Conservation (phyloP, 257 asterid species). For the Dorcoceras hygrometricum region DNA sequence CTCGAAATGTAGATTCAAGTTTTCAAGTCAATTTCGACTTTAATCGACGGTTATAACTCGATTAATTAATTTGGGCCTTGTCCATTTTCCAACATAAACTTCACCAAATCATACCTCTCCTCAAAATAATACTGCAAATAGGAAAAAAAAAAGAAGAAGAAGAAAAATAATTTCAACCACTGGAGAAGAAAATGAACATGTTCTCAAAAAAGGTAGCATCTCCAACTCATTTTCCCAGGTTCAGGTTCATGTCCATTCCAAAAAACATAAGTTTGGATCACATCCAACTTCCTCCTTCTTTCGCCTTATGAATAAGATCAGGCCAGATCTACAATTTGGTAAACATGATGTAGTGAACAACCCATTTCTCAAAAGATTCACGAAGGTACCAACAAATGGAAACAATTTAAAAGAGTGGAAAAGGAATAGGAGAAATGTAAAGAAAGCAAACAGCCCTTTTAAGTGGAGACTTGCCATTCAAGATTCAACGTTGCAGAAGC, state of each 20-base stretch:
- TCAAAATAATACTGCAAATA: slow-evolving; percentile 84
- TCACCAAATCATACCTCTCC: slow-evolving; percentile 89
- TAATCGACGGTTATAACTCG: too few relatives aligned
- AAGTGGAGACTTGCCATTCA: background rate
- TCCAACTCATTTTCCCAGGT: slow-evolving; percentile 59
- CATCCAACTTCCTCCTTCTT: slow-evolving; percentile 94
- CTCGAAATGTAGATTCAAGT: too few relatives aligned
- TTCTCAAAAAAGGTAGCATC: background rate
- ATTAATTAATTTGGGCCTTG: too few relatives aligned
- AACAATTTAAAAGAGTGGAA: background rate
- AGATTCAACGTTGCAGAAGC: background rate
- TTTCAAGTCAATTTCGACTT: too few relatives aligned
- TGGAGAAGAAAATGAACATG: background rate
- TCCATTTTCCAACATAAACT: too few relatives aligned
- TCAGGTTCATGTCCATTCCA: slow-evolving; percentile 99
- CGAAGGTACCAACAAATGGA: background rate
- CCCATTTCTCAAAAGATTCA: background rate
- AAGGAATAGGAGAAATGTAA: background rate
- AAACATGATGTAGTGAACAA: background rate
- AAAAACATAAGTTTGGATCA: slow-evolving; percentile 85
- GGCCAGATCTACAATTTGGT: slow-evolving; percentile 75
- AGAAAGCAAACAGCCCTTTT: too few relatives aligned
- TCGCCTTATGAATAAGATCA: slow-evolving; percentile 85
- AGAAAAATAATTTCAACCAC: background rate
- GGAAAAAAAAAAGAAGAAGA: too few relatives aligned